Base-by-base conservation (phyloP, 768 basidiomycete genomes). In the Mycena venus region DNA sequence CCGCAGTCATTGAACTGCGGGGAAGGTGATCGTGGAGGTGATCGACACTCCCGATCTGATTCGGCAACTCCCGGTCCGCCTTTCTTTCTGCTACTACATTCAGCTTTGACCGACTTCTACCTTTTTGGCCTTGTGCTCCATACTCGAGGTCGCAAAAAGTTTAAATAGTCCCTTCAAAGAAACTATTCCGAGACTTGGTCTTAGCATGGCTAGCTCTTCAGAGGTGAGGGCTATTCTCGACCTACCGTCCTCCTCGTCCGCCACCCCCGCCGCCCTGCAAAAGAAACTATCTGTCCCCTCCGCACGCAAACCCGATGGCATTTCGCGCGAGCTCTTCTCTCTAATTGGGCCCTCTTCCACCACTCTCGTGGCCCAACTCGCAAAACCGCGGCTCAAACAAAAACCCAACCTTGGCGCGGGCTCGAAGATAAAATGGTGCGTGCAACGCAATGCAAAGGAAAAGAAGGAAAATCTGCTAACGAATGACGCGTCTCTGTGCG, bases 301-400 rank as follows among this genome's bases (percentile, higher is more conserved):
- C 15, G 79, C 85, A 21, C 89, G 90, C 79, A 96, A 95, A 83
- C 95, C 95, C 4, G 95, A 96, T 23, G 97, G 98, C 23, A 97
- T 99, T 73, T 94, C 96, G 0, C 88, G 97, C 77, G 97, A 99
- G 83, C 89, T 99, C 2, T 99, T 95, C 84, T 93, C 95, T 1
- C 91, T 99, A 72, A 99, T 99, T 76, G 98, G 98, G n/a, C 92
- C 96, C 72, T 94, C 95, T 59, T 94, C 94, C 14, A 97, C 98
- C 0, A 92, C 94, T 2, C 89, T 99, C 60, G 93, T 92, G 0
- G 90, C 94, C 38, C 93, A 95, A 77, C 89, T 93, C 71, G 88
- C 93, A 31, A 95, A 95, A 81, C 95, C 95, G 40, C 91, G 92
- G 67, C 89, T 97, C 70, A 97, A 97, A 80, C 94, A 96, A 83